These are phyloP conservation scores for Coemansia sp. DNA, from an alignment of 192 early-diverging fungal genomes.

Conservation along the genomic window DNA sequence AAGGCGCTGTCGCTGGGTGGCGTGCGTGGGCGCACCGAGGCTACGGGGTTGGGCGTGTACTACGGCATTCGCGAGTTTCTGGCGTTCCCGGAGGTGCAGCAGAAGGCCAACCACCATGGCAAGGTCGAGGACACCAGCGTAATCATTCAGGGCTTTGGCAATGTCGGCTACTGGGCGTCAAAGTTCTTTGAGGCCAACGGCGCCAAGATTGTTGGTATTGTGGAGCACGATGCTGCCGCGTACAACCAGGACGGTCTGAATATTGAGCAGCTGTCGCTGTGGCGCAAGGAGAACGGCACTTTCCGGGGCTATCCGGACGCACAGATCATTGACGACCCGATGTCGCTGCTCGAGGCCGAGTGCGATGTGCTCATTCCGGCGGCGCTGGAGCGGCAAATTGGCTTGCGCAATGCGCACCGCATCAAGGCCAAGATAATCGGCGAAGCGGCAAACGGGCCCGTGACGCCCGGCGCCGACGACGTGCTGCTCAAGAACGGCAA, in stretches of 20 bases:
- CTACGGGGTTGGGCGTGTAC: conserved; percentile 78
- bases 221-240: conserved; percentile 64
- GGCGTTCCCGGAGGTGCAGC: conserved; percentile 72
- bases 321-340: conserved; percentile 56
- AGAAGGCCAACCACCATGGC: conserved; percentile 58
- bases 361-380: conserved; percentile 82
- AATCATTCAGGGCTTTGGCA: conserved; percentile 81
- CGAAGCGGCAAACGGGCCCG: conserved; percentile 79
- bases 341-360: conserved; percentile 62
- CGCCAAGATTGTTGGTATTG: conserved; percentile 71
- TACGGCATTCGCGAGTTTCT: conserved; percentile 79
- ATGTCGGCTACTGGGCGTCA: conserved; percentile 79
- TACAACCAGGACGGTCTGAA: conserved; percentile 63
- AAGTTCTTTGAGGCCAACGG: conserved; percentile 79
- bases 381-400: conserved; percentile 77
- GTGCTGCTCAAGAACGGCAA: conserved; percentile 58
- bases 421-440: conserved; percentile 78
- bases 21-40: conserved; percentile 77
- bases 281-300: conserved; percentile 60
- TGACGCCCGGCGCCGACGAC: conserved; percentile 70
- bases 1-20: conserved; percentile 76
- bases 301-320: conserved; percentile 64
- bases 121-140: conserved; percentile 59
- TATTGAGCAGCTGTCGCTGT: conserved; percentile 61
- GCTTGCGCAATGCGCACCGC: conserved; percentile 63